Percentiles rank a stretch among this genome's conserved stretches.
Evolutionary conservation across 768 basidiomycete species (phyloP).

Genomic region (Pleurotus giganteus): DNA sequence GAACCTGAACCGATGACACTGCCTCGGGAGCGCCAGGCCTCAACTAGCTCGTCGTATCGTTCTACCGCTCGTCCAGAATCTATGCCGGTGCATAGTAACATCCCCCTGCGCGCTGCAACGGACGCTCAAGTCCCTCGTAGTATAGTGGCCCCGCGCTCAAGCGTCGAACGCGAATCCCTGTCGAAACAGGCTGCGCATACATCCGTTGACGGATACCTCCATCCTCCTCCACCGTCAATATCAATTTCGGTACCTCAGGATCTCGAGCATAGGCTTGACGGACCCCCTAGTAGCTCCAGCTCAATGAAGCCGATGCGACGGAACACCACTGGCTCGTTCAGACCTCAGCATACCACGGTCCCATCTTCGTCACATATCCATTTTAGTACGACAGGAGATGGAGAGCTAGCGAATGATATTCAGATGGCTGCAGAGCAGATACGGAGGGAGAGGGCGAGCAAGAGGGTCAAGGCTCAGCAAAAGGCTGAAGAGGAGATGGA

Average conservation of each 20-base stretch:
- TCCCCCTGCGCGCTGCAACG: neutral
- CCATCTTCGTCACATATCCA: conserved; percentile 20
- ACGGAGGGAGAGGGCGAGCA: conserved; percentile 70
- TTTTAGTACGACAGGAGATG: conserved; percentile 36
- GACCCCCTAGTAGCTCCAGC: neutral
- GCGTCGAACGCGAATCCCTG: conserved; percentile 21
- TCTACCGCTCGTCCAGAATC: neutral
- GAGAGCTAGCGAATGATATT: conserved; percentile 76
- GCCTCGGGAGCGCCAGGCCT: neutral
- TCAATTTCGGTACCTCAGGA: conserved; percentile 11
- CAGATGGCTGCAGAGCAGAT: conserved; percentile 88
- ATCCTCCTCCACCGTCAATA: conserved; percentile 38
- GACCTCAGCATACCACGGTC: conserved; percentile 16
- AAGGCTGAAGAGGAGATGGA: conserved; percentile 56
- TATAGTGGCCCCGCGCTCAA: conserved; percentile 16
- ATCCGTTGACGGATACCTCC: conserved; percentile 46
- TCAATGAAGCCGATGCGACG: conserved; percentile 44
- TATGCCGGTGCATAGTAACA: neutral
- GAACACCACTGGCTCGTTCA: conserved; percentile 67
- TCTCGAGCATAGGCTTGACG: conserved; percentile 17
- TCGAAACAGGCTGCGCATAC: conserved; percentile 21
- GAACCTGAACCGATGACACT: conserved; percentile 12
- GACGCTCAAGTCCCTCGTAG: neutral
- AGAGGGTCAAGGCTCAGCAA: conserved; percentile 65
- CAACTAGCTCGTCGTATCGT: neutral